These are phyloP conservation scores for Sphaerulina vaccinii DNA, from an alignment of 2,329 filamentous ascomycete genomes.

Conservation along the genomic window DNA sequence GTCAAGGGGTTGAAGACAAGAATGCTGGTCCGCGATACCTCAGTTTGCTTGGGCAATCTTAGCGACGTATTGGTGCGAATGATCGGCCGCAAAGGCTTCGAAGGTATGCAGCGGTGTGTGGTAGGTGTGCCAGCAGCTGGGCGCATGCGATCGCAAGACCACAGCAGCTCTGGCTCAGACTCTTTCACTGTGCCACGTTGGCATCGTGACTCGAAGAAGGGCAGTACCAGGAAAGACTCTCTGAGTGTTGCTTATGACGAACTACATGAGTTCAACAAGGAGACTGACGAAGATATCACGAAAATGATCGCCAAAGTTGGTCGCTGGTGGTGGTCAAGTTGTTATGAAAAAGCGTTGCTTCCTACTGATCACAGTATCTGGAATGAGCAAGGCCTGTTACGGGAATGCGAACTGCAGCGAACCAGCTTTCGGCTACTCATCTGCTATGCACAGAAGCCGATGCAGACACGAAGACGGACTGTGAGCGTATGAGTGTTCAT, in stretches of 20 bases:
- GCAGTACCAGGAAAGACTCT: neutral
- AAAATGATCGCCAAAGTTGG: constrained; percentile 90
- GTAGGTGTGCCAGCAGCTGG: constrained; percentile 72
- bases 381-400: constrained; percentile 69
- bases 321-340: constrained; percentile 93
- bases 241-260: neutral
- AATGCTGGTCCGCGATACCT: constrained; percentile 60
- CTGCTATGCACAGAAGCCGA: constrained; percentile 82
- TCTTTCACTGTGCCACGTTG: constrained; percentile 20
- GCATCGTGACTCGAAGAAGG: constrained; percentile 10
- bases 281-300: constrained; percentile 77
- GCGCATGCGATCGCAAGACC: constrained; percentile 41
- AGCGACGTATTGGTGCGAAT: constrained; percentile 61
- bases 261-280: constrained; percentile 28
- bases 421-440: constrained; percentile 90
- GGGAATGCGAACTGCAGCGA: constrained; percentile 81
- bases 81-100: constrained; percentile 68
- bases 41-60: constrained; percentile 57
- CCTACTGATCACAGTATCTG: constrained; percentile 67
- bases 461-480: constrained; percentile 47
- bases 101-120: constrained; percentile 70
- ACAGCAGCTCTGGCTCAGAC: constrained; percentile 32
- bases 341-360: constrained; percentile 67
- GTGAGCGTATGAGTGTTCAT: constrained; percentile 46
- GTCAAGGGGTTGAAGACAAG: constrained; percentile 70